Base-by-base conservation (phyloP, 2,329 filamentous ascomycete genomes). In the Trichoderma sp. region DNA sequence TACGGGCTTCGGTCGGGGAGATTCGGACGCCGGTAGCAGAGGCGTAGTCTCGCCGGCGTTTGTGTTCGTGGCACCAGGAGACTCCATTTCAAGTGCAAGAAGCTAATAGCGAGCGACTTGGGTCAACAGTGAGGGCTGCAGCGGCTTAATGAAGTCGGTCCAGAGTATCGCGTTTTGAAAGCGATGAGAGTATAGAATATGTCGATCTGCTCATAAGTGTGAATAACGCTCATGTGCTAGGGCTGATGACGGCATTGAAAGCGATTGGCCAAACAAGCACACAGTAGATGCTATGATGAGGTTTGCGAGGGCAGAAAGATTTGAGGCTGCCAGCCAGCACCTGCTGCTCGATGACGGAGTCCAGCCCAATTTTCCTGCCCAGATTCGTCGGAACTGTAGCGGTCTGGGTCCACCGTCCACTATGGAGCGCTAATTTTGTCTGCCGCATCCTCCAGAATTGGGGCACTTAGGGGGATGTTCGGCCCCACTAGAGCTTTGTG, bases 1-100 rank as follows among this genome's bases (percentile, higher is more conserved):
- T 62, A 83, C 75, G 19, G 59, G 53, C 24, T 71, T 71, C 14
- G 70, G 60, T 33, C 67, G 67, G 37, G 49, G 35, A 24, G 59
- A 40, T 27, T 70, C 69, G 29, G 67, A 43, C 4, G 35, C 29
- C n/a, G 60, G 56, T 1, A 71, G 21, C 56, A 71, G 67, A 40
- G 70, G 70, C 19, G 70, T 71, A 49, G 33, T 61, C 35, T 71
- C 70, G 56, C 49, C 62, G 27, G 56, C 56, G n/a, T 33, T 21
- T 21, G 14, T 29, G 21, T 62, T 63, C 16, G 56, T 43, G 49
- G 52, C 29, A 14, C 59, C 49, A 19, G 37, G 27, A 52, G 69
- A 64, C 19, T 70, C 65, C 69, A 70, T 70, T 35, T 27, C 11
- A 40, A 29, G 53, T 58, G 53, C 5, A 10, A 27, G 67, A 33